Evolutionary conservation across 257 asterid species (phyloP).

Genomic region (Gardenia jasminoides): DNA sequence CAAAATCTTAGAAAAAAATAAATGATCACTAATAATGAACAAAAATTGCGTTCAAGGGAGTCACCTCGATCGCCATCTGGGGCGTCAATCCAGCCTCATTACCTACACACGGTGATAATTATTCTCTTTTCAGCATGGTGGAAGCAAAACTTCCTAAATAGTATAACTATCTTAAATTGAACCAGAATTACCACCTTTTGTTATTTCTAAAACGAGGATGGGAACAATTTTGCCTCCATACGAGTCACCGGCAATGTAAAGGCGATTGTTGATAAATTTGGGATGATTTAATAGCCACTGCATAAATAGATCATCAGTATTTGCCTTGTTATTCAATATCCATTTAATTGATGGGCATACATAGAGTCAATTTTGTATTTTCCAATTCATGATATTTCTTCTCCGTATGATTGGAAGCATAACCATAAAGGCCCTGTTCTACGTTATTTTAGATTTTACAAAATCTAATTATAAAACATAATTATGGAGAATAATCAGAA

Average conservation of each 20-base stretch:
- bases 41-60: neutral
- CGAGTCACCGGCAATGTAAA: slow-evolving; percentile 55
- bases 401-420: too few species aligned
- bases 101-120: slow-evolving; percentile 21
- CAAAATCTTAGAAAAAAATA: neutral
- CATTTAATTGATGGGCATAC: too few species aligned
- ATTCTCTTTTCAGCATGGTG: neutral
- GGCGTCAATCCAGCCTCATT: slow-evolving; percentile 50
- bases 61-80: slow-evolving; percentile 36
- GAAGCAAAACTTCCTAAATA: neutral
- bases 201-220: slow-evolving; percentile 39
- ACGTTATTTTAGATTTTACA: too few species aligned
- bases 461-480: too few species aligned
- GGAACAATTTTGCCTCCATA: slow-evolving; percentile 49
- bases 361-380: too few species aligned
- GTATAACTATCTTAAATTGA: neutral
- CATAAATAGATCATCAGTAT: neutral
- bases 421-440: too few species aligned
- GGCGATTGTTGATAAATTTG: slow-evolving; percentile 29
- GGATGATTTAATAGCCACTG: slow-evolving; percentile 64
- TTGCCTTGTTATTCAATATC: too few species aligned
- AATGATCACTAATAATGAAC: neutral
- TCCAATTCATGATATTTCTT: too few species aligned
- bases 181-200: slow-evolving; percentile 27
- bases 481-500: too few species aligned